These are phyloP conservation scores for Neopestalotiopsis sp. DNA, from an alignment of 2,329 filamentous ascomycete genomes.

Conservation along the genomic window DNA sequence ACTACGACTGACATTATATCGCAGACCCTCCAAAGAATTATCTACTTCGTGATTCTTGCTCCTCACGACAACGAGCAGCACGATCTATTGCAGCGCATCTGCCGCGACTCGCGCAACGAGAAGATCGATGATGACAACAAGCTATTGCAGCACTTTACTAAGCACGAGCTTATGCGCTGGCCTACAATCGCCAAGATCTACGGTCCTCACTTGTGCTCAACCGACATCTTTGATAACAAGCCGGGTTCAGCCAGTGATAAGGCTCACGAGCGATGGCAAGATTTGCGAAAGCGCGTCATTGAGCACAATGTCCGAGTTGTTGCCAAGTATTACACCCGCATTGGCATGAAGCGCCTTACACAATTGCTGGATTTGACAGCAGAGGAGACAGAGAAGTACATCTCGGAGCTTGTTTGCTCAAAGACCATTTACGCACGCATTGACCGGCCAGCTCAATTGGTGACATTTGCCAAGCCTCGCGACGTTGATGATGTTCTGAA, in stretches of 20 bases:
- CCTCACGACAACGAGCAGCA: conserved; percentile 99
- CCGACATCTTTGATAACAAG: conserved; percentile 84
- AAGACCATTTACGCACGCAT: conserved; percentile 99
- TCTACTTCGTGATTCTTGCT: conserved; percentile 96
- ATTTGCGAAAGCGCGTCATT: conserved; percentile 96
- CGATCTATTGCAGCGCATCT: conserved; percentile 92
- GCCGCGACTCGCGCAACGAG: conserved; percentile 81
- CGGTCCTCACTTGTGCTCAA: conserved; percentile 83
- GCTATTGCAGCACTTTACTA: conserved; percentile 91
- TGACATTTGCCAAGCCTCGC: conserved; percentile 92
- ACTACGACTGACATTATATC: conserved; percentile 11
- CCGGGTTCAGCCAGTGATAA: conserved; percentile 75
- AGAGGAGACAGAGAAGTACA: conserved; percentile 98
- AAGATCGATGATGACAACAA: conserved; percentile 81
- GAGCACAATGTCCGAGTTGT: conserved; percentile 98
- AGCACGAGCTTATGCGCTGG: conserved; percentile 98
- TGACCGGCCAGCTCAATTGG: conserved; percentile 87
- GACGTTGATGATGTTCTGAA: conserved; percentile 96
- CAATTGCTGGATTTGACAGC: conserved; percentile 90
- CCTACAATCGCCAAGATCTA: conserved; percentile 89
- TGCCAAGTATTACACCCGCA: conserved; percentile 98
- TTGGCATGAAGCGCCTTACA: conserved; percentile 89
- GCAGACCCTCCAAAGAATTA: conserved; percentile 91
- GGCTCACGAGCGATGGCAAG: conserved; percentile 86
- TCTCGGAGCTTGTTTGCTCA: conserved; percentile 93